Evolutionary conservation across 148 eudicot genomes (phyloP).

Genomic region (Rhododendron simsii): DNA sequence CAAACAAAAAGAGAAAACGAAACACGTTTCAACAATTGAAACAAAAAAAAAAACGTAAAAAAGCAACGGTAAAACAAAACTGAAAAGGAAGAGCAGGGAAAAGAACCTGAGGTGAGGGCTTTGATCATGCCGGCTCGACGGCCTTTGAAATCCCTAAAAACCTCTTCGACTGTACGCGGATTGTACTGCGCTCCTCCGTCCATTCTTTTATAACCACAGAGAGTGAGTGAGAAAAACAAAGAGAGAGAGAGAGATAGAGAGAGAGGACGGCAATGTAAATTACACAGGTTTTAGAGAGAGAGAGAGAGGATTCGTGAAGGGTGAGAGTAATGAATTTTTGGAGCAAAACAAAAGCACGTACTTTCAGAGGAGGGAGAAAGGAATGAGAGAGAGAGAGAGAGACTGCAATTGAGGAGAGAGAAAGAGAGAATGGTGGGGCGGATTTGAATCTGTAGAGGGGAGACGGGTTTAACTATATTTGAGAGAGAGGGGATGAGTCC

Average conservation of each 20-base stretch:
- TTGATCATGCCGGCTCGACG: constrained; percentile 49
- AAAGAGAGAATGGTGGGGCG: constrained; percentile 16
- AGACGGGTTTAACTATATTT: constrained; percentile 33
- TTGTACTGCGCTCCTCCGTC: constrained; percentile 40
- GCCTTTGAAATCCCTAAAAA: constrained; percentile 62
- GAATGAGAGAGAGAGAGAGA: background rate
- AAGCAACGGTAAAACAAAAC: background rate
- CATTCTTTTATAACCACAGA: constrained; percentile 11
- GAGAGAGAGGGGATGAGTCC: constrained; percentile 29
- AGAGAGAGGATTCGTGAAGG: background rate
- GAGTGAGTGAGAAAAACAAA: background rate
- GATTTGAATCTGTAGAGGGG: constrained; percentile 25
- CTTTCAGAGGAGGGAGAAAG: constrained; percentile 8
- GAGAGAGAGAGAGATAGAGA: background rate
- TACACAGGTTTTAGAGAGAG: background rate
- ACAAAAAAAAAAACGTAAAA: background rate
- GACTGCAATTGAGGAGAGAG: background rate
- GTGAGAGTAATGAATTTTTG: background rate
- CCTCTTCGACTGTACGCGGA: constrained; percentile 58
- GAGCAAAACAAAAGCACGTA: constrained; percentile 12
- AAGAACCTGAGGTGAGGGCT: constrained; percentile 50
- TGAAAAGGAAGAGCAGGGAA: background rate
- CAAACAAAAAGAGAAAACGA: background rate
- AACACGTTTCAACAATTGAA: background rate
- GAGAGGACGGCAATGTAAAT: background rate